A percentile compares a stretch with the other conserved stretches of the same genome.
Evolutionary conservation across 148 eudicot species (phyloP).

Genomic region (Rhododendron ferrugineum): DNA sequence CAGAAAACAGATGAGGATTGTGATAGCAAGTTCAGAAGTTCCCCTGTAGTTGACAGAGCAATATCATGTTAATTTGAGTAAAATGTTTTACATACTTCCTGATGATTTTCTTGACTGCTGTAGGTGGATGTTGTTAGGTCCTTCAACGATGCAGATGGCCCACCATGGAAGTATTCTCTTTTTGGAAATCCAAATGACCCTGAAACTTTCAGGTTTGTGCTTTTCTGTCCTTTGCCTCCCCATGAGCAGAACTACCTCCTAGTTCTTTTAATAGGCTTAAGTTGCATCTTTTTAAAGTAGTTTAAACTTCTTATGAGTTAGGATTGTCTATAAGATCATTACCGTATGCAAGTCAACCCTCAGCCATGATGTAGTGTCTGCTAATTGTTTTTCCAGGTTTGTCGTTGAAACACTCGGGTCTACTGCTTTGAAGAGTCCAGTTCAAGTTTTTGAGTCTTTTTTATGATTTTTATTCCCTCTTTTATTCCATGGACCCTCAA

Average conservation of each 20-base stretch:
- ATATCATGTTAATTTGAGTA: background rate
- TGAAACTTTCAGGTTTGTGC: slow-evolving; percentile 82
- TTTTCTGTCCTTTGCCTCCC: background rate
- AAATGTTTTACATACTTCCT: slow-evolving; percentile 2
- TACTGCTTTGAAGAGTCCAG: background rate
- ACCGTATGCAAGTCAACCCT: background rate
- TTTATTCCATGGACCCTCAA: background rate
- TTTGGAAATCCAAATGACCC: slow-evolving; percentile 96
- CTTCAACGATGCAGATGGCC: slow-evolving; percentile 79
- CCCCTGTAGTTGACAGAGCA: background rate
- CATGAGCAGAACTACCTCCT: background rate
- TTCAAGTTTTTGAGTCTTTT: background rate
- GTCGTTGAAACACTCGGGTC: background rate
- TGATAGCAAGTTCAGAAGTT: background rate
- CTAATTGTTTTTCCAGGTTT: background rate
- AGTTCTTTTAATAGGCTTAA: slow-evolving; percentile 7
- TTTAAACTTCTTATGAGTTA: background rate
- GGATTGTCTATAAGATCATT: background rate
- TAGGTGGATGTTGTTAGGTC: slow-evolving; percentile 91
- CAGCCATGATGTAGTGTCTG: background rate
- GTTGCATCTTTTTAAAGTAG: background rate
- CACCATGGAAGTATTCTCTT: slow-evolving; percentile 95
- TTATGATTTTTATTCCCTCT: background rate
- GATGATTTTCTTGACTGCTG: slow-evolving; percentile 2
- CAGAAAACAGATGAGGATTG: background rate